Percentiles rank a stretch among this genome's conserved stretches.
phyloP scores from a whole-genome alignment of 2,329 filamentous ascomycete species.

The Aureobasidium sp. region DNA sequence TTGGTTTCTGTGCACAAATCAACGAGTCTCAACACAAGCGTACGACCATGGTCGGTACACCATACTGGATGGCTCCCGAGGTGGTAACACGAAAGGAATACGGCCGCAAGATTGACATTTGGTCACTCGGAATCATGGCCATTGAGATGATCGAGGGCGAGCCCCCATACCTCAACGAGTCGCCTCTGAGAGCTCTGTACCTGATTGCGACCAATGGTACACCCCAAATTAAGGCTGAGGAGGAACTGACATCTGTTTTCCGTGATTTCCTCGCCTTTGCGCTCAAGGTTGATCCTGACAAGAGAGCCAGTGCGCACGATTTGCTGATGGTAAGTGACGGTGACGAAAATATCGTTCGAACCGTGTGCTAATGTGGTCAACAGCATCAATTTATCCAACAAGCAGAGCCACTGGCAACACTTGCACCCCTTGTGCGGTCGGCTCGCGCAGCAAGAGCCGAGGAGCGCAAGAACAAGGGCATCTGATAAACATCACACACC shows the following conservation, averaged over 20 bases:
- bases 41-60: slow-evolving; percentile 97
- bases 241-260: slow-evolving; percentile 71
- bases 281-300: slow-evolving; percentile 93
- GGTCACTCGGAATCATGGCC: slow-evolving; percentile 97
- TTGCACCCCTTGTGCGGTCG: slow-evolving; percentile 79
- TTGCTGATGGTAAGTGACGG: slow-evolving; percentile 67
- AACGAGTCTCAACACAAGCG: slow-evolving; percentile 96
- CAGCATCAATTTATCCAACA: slow-evolving; percentile 43
- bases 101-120: slow-evolving; percentile 96
- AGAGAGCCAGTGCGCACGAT: slow-evolving; percentile 90
- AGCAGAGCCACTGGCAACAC: slow-evolving; percentile 50
- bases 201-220: slow-evolving; percentile 96
- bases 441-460: slow-evolving; percentile 77
- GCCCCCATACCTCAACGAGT: slow-evolving; percentile 92
- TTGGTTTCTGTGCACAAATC: slow-evolving; percentile 97
- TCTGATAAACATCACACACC: slow-evolving; percentile 11
- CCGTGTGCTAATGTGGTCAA: slow-evolving; percentile 17
- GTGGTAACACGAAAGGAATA: slow-evolving; percentile 97
- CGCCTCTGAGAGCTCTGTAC: slow-evolving; percentile 83
- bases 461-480: slow-evolving; percentile 50
- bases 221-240: slow-evolving; percentile 87
- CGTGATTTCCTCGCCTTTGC: slow-evolving; percentile 87
- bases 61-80: slow-evolving; percentile 99
- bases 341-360: neutral
- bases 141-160: slow-evolving; percentile 99